Conservation (phyloP, 768 basidiomycete species). For the Podaxis pistillaris region DNA sequence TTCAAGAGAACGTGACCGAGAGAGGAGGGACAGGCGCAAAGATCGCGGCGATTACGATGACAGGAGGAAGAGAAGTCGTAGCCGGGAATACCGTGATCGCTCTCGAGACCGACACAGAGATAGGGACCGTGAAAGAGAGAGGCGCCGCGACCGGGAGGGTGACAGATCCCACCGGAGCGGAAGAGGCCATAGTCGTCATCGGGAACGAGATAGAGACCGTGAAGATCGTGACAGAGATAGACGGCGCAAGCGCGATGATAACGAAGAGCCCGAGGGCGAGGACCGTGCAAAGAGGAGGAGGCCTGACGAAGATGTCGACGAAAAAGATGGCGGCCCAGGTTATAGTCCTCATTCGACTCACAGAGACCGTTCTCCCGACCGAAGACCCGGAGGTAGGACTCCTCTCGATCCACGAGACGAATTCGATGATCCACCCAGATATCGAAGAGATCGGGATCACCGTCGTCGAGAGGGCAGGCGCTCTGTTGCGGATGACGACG, state of each 20-base stretch:
- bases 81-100: constrained; percentile 58
- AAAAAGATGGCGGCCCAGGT: constrained; percentile 37
- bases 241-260: constrained; percentile 41
- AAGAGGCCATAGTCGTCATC: constrained; percentile 43
- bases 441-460: constrained; percentile 33
- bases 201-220: constrained; percentile 54
- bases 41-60: constrained; percentile 57
- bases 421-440: constrained; percentile 52
- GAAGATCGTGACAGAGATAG: constrained; percentile 54
- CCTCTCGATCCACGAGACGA: constrained; percentile 60
- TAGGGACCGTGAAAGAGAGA: constrained; percentile 47
- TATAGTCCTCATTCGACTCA: constrained; percentile 55
- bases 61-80: constrained; percentile 60
- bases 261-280: constrained; percentile 29
- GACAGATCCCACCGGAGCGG: constrained; percentile 49
- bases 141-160: constrained; percentile 50
- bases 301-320: constrained; percentile 52
- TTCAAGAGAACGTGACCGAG: constrained; percentile 52
- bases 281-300: constrained; percentile 65
- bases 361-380: constrained; percentile 43
- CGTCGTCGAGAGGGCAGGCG: constrained; percentile 35
- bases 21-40: constrained; percentile 54
- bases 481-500: constrained; percentile 42
- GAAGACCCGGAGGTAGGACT: constrained; percentile 46
- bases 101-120: constrained; percentile 56